Evolutionary conservation across 2,329 filamentous ascomycete species (phyloP).

Genomic region (Fusarium incarnatum): DNA sequence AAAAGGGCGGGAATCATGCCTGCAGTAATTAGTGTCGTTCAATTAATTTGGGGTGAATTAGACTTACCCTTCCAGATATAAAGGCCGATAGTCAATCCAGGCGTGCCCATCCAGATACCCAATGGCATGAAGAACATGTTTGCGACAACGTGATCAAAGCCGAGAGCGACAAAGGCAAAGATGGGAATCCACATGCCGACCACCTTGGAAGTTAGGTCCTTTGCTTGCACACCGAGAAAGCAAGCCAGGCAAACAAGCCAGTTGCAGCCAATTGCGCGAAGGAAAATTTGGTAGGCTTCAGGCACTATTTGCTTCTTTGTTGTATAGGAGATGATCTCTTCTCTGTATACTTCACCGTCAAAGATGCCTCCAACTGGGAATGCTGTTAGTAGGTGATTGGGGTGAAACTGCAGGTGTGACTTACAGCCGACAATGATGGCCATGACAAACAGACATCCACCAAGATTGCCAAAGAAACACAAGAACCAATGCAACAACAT

Average conservation of each 20-base stretch:
- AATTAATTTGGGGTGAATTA: rapidly evolving
- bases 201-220: slow-evolving; percentile 64
- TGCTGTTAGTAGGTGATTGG: background rate
- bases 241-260: slow-evolving; percentile 68
- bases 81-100: slow-evolving; percentile 58
- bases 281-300: slow-evolving; percentile 63
- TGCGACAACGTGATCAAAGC: slow-evolving; percentile 67
- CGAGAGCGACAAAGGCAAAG: slow-evolving; percentile 65
- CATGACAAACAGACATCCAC: slow-evolving; percentile 61
- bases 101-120: slow-evolving; percentile 61
- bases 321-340: slow-evolving; percentile 59
- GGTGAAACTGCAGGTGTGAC: background rate
- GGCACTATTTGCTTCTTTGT: slow-evolving; percentile 62
- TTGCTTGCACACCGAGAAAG: slow-evolving; percentile 60
- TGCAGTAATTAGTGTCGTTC: background rate
- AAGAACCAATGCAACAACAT: slow-evolving; percentile 55
- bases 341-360: slow-evolving; percentile 55
- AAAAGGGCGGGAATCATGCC: slow-evolving; percentile 63
- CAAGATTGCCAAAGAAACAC: slow-evolving; percentile 62
- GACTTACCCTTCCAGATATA: slow-evolving; percentile 66
- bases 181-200: slow-evolving; percentile 68
- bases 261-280: slow-evolving; percentile 66
- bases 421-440: slow-evolving; percentile 57
- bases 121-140: slow-evolving; percentile 68
- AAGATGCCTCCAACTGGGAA: slow-evolving; percentile 57